Percentiles rank a stretch among this genome's conserved stretches.
Evolutionary conservation across 495 filamentous ascomycete species (phyloP).

Genomic region (Daldinia bambusicola): DNA sequence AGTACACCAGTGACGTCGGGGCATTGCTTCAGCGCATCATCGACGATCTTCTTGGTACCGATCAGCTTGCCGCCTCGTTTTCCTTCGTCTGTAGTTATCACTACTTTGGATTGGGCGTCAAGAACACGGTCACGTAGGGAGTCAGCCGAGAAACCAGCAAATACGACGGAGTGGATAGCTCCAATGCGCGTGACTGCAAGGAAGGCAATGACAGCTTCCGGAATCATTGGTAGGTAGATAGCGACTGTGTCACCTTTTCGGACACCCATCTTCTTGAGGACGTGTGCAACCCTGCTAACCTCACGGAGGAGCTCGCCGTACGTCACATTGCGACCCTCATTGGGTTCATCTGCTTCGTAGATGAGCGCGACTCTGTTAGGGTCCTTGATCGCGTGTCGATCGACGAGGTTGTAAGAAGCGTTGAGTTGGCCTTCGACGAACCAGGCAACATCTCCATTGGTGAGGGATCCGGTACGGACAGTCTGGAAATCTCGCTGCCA

Average conservation of each 20-base stretch:
- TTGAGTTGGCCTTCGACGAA: constrained; percentile 94
- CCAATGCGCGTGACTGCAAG: constrained; percentile 92
- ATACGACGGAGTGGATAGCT: constrained; percentile 97
- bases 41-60: constrained; percentile 98
- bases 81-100: constrained; percentile 97
- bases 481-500: constrained; percentile 95
- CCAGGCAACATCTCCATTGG: constrained; percentile 89
- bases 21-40: constrained; percentile 97
- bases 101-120: constrained; percentile 87
- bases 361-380: constrained; percentile 95
- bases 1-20: constrained; percentile 86
- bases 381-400: constrained; percentile 93
- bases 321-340: constrained; percentile 86
- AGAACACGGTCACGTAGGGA: constrained; percentile 95
- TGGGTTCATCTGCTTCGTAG: constrained; percentile 95
- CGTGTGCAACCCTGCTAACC: constrained; percentile 85
- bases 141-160: constrained; percentile 97
- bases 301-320: constrained; percentile 94
- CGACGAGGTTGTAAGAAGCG: constrained; percentile 96
- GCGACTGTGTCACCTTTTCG: constrained; percentile 98
- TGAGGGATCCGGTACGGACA: constrained; percentile 79
- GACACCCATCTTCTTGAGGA: constrained; percentile 93
- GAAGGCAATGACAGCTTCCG: constrained; percentile 91
- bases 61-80: constrained; percentile 98
- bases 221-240: constrained; percentile 98